Conservation (phyloP, 768 basidiomycete genomes). For the Russula earlei region DNA sequence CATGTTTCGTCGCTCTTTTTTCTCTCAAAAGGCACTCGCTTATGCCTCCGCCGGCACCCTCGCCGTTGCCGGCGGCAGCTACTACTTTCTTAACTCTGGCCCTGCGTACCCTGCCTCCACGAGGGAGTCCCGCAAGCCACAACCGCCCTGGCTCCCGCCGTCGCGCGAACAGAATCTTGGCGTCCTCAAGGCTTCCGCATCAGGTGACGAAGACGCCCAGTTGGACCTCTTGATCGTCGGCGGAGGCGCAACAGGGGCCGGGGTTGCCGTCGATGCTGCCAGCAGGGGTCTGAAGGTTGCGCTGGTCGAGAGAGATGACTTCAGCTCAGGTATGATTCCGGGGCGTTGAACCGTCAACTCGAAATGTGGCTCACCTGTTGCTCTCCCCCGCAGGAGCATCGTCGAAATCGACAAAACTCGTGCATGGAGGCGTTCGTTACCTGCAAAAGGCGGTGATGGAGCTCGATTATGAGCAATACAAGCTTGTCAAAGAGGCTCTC, state of each 20-base stretch:
- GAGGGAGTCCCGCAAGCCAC: constrained; percentile 58
- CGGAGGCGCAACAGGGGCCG: constrained; percentile 93
- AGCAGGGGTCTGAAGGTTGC: constrained; percentile 87
- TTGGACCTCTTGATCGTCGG: constrained; percentile 84
- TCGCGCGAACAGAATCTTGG: constrained; percentile 56
- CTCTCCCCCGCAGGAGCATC: constrained; percentile 60
- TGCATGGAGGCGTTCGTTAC: constrained; percentile 96
- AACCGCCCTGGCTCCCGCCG: constrained; percentile 73
- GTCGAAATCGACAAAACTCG: constrained; percentile 95
- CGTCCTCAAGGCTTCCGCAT: constrained; percentile 38
- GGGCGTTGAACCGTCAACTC: background rate
- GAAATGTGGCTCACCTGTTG: background rate
- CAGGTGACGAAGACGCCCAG: constrained; percentile 35
- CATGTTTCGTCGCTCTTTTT: constrained; percentile 28
- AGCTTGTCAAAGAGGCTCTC: constrained; percentile 90
- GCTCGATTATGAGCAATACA: constrained; percentile 93
- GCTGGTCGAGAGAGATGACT: constrained; percentile 89
- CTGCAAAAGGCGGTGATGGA: constrained; percentile 95
- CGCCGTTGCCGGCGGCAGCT: constrained; percentile 47
- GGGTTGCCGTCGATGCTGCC: constrained; percentile 93
- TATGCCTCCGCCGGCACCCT: constrained; percentile 44
- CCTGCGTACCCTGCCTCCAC: constrained; percentile 58
- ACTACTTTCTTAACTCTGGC: constrained; percentile 67
- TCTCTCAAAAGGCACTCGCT: constrained; percentile 49
- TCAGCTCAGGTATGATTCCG: constrained; percentile 59